Percentiles rank a stretch among this genome's conserved stretches.
Conservation (phyloP, 768 basidiomycete genomes). For the Cubamyces sp. region DNA sequence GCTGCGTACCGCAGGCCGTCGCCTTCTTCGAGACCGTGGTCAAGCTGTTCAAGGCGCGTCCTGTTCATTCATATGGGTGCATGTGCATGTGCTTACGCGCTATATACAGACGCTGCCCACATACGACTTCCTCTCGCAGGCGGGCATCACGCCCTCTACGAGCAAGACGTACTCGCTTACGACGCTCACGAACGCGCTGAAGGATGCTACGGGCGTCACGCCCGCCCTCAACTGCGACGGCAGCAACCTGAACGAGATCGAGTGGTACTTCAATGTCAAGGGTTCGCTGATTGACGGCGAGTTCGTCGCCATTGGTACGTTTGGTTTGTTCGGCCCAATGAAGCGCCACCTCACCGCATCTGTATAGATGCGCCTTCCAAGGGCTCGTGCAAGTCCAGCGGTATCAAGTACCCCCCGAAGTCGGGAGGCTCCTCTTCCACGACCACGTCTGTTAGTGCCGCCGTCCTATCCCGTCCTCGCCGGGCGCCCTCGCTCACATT, state of each 20-base stretch:
- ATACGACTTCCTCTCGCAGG: slow-evolving; percentile 67
- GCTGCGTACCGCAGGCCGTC: slow-evolving; percentile 52
- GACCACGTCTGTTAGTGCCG: slow-evolving; percentile 13
- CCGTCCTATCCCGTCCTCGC: background rate
- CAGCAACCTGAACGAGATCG: slow-evolving; percentile 46
- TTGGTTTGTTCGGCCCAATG: background rate
- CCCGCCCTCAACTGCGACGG: slow-evolving; percentile 52
- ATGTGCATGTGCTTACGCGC: slow-evolving; percentile 6
- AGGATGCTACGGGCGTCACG: slow-evolving; percentile 56
- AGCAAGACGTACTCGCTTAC: slow-evolving; percentile 60
- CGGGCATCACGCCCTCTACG: slow-evolving; percentile 75
- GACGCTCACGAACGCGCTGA: slow-evolving; percentile 56
- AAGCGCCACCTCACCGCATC: background rate
- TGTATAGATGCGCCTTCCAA: slow-evolving; percentile 51
- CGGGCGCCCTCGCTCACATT: background rate
- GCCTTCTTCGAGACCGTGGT: slow-evolving; percentile 68
- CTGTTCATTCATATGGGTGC: slow-evolving; percentile 4
- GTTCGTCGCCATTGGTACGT: slow-evolving; percentile 62
- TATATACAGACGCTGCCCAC: slow-evolving; percentile 64
- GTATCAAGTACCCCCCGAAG: slow-evolving; percentile 66
- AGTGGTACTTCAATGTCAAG: slow-evolving; percentile 66
- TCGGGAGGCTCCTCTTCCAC: slow-evolving; percentile 39
- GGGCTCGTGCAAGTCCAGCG: slow-evolving; percentile 57
- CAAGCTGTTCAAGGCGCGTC: slow-evolving; percentile 53
- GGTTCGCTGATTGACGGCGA: slow-evolving; percentile 71